phyloP scores from a whole-genome alignment of 495 filamentous ascomycete species.

The Xylaria venustula region DNA sequence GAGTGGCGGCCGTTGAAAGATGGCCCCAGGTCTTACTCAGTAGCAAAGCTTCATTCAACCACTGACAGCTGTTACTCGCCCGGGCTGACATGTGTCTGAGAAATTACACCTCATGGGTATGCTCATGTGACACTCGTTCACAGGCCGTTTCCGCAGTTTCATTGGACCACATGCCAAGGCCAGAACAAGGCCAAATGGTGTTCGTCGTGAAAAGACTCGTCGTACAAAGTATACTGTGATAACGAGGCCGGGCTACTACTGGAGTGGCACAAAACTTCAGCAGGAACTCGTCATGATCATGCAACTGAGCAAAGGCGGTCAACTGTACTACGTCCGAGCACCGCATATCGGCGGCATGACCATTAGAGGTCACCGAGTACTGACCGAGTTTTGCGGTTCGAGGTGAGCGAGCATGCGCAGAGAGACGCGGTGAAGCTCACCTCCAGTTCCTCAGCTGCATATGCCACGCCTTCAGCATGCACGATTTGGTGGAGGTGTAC shows the following conservation, averaged over 20 bases:
- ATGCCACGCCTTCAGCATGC: slow-evolving; percentile 7
- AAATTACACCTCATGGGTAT: not conserved
- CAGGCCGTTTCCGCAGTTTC: not conserved
- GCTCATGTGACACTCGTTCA: slow-evolving; percentile 1
- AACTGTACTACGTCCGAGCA: not conserved
- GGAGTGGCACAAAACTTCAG: not conserved
- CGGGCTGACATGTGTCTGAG: not conserved
- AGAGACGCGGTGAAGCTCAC: slow-evolving; percentile 16
- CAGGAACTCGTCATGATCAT: not conserved
- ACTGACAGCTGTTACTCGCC: not conserved
- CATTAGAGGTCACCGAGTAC: not conserved
- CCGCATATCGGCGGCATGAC: slow-evolving; percentile 5
- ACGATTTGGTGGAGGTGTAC: slow-evolving; percentile 1
- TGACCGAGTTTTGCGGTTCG: not conserved
- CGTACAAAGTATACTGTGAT: not conserved
- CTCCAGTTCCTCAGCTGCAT: slow-evolving; percentile 10
- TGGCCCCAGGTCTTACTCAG: too few species aligned
- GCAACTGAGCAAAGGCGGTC: slow-evolving; percentile 7
- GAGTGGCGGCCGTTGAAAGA: not conserved
- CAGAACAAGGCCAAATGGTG: too few species aligned
- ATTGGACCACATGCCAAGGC: slow-evolving; percentile 5
- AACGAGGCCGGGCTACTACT: not conserved
- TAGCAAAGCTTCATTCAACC: not conserved
- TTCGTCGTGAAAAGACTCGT: not conserved
- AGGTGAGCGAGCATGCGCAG: slow-evolving; percentile 8